Percentiles rank a stretch among this genome's conserved stretches.
Conservation (phyloP, 305 asterid genomes). For the Plantago coronopus region DNA sequence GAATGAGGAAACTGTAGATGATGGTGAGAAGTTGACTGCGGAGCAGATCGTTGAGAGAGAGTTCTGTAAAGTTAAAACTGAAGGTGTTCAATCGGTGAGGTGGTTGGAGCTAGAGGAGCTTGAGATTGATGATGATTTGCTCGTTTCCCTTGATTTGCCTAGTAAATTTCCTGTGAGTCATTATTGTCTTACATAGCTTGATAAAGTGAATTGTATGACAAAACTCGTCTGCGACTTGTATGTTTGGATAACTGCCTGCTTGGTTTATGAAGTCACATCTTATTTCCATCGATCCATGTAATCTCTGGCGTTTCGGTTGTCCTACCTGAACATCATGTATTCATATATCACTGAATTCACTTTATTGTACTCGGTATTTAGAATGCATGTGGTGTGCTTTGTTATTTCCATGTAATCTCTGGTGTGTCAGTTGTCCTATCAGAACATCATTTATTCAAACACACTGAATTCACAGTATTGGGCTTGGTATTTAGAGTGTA, state of each 20-base stretch:
- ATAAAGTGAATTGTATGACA: not conserved
- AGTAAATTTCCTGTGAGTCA: slow-evolving; percentile 78
- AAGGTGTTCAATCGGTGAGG: slow-evolving; percentile 44
- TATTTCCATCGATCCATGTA: not conserved
- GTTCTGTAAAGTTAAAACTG: slow-evolving; percentile 44
- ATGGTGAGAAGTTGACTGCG: slow-evolving; percentile 38
- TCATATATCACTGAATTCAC: no score
- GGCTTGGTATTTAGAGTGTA: not conserved
- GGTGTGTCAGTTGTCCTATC: not conserved
- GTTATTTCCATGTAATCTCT: not conserved
- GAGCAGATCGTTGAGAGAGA: slow-evolving; percentile 63
- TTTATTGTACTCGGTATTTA: not conserved
- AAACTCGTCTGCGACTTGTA: no score
- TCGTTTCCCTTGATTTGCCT: slow-evolving; percentile 73
- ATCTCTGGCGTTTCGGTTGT: not conserved
- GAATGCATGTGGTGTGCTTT: slow-evolving; percentile 4
- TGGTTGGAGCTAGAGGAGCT: slow-evolving; percentile 98
- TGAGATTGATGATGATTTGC: slow-evolving; percentile 63
- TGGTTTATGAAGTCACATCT: no score
- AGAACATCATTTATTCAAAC: no score
- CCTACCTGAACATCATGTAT: not conserved
- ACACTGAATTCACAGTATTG: not conserved
- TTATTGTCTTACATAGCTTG: not conserved
- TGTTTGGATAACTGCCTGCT: not conserved
- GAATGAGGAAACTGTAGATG: slow-evolving; percentile 43